Percentiles rank a stretch among this genome's conserved stretches.
phyloP scores from a whole-genome alignment of 1,139 yeast species.

The Chernovozyma aurita region DNA sequence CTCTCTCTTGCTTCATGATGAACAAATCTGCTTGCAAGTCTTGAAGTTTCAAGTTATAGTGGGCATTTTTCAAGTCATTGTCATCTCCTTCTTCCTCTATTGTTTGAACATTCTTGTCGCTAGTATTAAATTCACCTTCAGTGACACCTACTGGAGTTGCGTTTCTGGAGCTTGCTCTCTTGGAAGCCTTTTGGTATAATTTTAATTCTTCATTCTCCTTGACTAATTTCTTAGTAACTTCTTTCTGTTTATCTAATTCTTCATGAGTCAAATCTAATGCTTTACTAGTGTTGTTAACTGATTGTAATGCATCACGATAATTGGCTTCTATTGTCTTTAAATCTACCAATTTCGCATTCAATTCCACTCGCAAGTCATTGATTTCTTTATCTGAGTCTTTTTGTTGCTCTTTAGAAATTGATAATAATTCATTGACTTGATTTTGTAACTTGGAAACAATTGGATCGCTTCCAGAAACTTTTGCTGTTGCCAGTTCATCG shows the following conservation, averaged over 20 bases:
- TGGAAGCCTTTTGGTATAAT: constrained; percentile 43
- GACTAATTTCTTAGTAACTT: constrained; percentile 49
- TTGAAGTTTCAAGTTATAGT: constrained; percentile 70
- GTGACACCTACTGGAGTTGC: constrained; percentile 17
- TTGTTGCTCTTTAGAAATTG: constrained; percentile 36
- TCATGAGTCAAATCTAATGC: constrained; percentile 72
- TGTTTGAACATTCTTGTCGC: constrained; percentile 10
- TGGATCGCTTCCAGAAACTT: constrained; percentile 12
- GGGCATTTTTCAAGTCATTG: constrained; percentile 54
- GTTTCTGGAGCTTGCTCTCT: constrained; percentile 28
- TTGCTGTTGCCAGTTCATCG: constrained; percentile 8
- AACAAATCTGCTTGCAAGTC: constrained; percentile 83
- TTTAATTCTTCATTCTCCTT: constrained; percentile 70
- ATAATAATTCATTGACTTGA: constrained; percentile 45
- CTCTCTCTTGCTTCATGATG: constrained; percentile 79
- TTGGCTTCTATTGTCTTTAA: constrained; percentile 48
- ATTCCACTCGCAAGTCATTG: constrained; percentile 31
- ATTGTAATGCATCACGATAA: constrained; percentile 66
- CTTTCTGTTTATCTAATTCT: constrained; percentile 61
- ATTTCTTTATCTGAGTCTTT: constrained; percentile 28
- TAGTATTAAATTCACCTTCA: neutral
- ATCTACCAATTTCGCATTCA: constrained; percentile 23
- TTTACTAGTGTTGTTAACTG: constrained; percentile 69
- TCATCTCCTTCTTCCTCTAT: constrained; percentile 38
- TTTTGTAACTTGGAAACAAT: constrained; percentile 39